Conservation (phyloP, 129 eudicot species). For the Artemisia tridentata region DNA sequence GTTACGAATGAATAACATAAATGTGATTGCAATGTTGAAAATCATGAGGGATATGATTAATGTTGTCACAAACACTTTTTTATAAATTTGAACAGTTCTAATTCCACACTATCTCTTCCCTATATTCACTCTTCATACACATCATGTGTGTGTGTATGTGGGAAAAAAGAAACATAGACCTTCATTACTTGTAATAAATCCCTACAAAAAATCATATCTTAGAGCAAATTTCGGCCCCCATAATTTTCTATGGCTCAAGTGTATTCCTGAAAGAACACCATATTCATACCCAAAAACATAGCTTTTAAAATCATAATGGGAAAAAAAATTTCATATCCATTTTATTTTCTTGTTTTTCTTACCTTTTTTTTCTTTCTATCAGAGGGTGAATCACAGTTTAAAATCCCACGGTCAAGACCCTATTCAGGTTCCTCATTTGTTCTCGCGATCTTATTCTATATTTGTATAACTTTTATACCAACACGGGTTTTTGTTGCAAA, state of each 20-base stretch:
- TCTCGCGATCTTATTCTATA: not conserved
- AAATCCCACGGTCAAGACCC: slow-evolving; percentile 27
- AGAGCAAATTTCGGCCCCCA: slow-evolving; percentile 33
- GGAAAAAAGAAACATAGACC: slow-evolving; percentile 12
- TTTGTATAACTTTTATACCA: not conserved
- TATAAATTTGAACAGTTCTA: slow-evolving; percentile 26
- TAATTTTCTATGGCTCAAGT: slow-evolving; percentile 37
- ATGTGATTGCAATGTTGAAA: not conserved
- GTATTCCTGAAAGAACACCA: slow-evolving; percentile 36
- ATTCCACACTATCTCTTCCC: slow-evolving; percentile 20
- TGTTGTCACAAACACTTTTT: slow-evolving; percentile 10
- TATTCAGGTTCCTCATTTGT: slow-evolving; percentile 32
- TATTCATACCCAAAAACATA: slow-evolving; percentile 33
- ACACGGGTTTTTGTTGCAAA: slow-evolving; percentile 2
- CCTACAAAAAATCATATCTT: slow-evolving; percentile 23
- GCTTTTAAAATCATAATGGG: slow-evolving; percentile 35
- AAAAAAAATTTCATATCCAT: slow-evolving; percentile 17
- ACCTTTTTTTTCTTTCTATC: slow-evolving; percentile 32
- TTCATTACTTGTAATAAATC: slow-evolving; percentile 22
- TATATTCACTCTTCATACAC: slow-evolving; percentile 17
- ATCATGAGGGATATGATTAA: not conserved
- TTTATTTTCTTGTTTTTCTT: slow-evolving; percentile 26
- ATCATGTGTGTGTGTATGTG: slow-evolving; percentile 12
- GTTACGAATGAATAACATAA: not conserved
- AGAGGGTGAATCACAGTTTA: slow-evolving; percentile 32